Evolutionary conservation across 306 rosid species (phyloP).

Genomic region (Cyamopsis tetragonoloba): DNA sequence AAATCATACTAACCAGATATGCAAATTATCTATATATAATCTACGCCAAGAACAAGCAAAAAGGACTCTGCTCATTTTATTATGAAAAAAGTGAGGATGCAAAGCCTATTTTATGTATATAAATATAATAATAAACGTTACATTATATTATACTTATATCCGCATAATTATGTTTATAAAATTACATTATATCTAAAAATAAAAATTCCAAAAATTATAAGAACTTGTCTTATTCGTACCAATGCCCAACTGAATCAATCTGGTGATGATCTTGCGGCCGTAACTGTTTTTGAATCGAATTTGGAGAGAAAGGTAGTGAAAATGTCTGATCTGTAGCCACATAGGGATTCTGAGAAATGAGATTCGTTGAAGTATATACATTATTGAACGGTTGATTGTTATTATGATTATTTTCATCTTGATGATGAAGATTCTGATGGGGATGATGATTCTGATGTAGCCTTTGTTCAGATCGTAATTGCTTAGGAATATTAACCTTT

Average conservation of each 20-base stretch:
- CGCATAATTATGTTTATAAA: not conserved
- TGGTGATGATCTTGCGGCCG: constrained; percentile 58
- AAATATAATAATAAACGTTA: no score
- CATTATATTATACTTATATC: constrained; percentile 11
- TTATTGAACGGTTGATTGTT: constrained; percentile 24
- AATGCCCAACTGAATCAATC: constrained; percentile 46
- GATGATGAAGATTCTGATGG: constrained; percentile 29
- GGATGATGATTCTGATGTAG: constrained; percentile 31
- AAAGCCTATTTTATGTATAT: no score
- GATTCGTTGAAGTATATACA: constrained; percentile 48
- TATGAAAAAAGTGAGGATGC: no score
- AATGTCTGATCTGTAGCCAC: constrained; percentile 49
- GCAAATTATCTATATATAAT: no score
- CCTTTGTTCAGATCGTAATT: constrained; percentile 45
- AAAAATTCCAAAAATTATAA: not conserved
- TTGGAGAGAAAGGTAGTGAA: constrained; percentile 49
- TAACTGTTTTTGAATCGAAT: constrained; percentile 53
- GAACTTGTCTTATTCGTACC: constrained; percentile 39
- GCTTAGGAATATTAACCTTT: constrained; percentile 59
- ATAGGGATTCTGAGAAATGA: constrained; percentile 47
- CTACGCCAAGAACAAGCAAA: no score
- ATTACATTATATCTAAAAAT: constrained; percentile 9
- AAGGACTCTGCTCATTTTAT: not conserved
- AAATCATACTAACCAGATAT: no score
- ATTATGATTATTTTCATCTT: constrained; percentile 34